Percentiles rank a stretch among this genome's conserved stretches.
These are phyloP conservation scores for Miscanthus lutarioriparius DNA, from an alignment of 176 grass and related monocot genomes.

Conservation along the genomic window DNA sequence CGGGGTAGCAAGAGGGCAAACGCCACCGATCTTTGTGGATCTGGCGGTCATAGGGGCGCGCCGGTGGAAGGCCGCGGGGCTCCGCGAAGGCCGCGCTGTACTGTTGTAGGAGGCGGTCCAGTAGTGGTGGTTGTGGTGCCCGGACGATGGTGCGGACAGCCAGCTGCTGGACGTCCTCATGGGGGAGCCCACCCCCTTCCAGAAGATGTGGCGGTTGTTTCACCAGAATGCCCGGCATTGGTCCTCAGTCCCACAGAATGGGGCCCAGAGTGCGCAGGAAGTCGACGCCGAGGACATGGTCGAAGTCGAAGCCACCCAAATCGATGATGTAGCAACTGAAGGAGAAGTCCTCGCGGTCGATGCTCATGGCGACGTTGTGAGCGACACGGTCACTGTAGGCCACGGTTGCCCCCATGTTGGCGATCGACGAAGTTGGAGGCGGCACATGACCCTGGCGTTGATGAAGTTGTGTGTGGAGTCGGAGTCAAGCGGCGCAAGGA, in stretches of 20 bases:
- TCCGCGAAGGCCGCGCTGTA: neutral
- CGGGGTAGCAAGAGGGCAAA: too few relatives aligned
- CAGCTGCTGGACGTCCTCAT: too few relatives aligned
- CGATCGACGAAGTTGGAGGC: neutral
- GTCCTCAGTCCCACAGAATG: neutral
- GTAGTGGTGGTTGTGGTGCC: too few relatives aligned
- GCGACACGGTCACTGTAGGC: neutral
- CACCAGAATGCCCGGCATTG: neutral
- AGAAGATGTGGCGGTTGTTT: neutral
- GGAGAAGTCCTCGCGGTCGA: too few relatives aligned
- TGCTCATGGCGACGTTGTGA: too few relatives aligned
- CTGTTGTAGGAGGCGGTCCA: neutral
- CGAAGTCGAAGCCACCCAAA: neutral
- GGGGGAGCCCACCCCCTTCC: too few relatives aligned
- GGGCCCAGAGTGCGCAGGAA: too few relatives aligned
- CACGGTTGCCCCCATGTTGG: neutral
- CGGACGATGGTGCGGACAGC: neutral
- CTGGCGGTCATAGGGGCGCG: neutral
- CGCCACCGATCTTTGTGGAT: too few relatives aligned
- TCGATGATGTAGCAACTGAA: too few relatives aligned
- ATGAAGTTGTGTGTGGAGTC: neutral
- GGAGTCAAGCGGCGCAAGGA: neutral
- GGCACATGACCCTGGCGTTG: neutral
- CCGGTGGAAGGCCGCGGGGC: neutral
- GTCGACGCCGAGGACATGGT: too few relatives aligned